Evolutionary conservation across 2,329 filamentous ascomycete genomes (phyloP), one percentile per base, ranked within the genome.

Genomic region (Hypoxylon sp.): DNA sequence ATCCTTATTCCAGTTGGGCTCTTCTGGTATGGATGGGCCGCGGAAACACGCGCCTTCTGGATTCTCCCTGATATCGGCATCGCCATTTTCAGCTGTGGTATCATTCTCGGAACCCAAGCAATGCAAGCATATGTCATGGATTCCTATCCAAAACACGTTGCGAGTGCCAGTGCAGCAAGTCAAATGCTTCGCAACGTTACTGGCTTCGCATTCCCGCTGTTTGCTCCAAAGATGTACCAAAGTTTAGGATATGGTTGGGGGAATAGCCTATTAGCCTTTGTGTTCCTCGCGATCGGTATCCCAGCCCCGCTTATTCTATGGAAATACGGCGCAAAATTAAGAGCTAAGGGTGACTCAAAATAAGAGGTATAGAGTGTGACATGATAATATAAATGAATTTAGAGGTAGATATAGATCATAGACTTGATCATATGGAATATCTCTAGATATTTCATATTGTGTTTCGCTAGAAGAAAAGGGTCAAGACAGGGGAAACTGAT

Each of bases 1-100:
- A 67, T 87, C 22, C 80, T 87, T 54, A 81, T 87, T 1, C 85
- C 86, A 0, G 72, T 82, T 9, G 83, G 84, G 2, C 79, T 88
- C 0, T 83, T 88, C 65, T 81, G 83, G 75, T 88, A 88, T 73
- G 87, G 87, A 46, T 89, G 86, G 87, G 79, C 81, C 0, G 86
- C 85, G 0, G 79, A 87, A 50, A 79, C 81, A 42, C 74, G 81
- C 2, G 77, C 80, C 0, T 83, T 85, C 71, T 88, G 85, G 84
- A 84, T 88, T 51, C 79, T 86, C 11, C 85, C 86, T 0, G 86
- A 88, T 58, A 82, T 88, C 44, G 86, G 86, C 6, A 84, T 84
- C 3, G 74, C 77, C 0, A 80, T 86, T 11, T 83, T 88, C 61
- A 83, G 84, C 0, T 76, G 82, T 2, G 85, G 85, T 3, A 83